These are phyloP conservation scores for Colletotrichum sp. DNA, from an alignment of 2,329 filamentous ascomycete genomes.

Conservation along the genomic window DNA sequence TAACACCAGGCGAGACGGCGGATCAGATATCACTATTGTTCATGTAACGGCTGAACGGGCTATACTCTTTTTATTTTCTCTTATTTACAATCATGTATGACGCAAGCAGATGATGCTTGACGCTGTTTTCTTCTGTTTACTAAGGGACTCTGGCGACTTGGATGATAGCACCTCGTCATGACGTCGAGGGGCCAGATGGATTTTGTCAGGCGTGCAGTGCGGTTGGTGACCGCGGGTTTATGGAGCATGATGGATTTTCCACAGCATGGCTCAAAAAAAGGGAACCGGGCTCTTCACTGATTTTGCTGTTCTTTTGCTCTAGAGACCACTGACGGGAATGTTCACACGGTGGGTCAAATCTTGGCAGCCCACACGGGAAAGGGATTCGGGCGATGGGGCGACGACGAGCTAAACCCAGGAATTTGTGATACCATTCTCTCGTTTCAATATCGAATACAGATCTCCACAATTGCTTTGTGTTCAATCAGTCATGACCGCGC, in stretches of 20 bases:
- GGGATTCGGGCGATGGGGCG: neutral
- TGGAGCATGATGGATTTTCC: neutral
- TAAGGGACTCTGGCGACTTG: neutral
- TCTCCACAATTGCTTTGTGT: neutral
- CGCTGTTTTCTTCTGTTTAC: neutral
- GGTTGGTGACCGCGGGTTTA: neutral
- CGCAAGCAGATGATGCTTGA: neutral
- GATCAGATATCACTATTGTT: constrained; percentile 1
- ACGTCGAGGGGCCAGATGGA: neutral
- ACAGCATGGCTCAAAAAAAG: neutral
- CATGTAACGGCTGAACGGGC: neutral
- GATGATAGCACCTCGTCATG: neutral
- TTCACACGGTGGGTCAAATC: neutral
- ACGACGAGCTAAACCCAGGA: neutral
- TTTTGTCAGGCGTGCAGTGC: neutral
- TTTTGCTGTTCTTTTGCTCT: neutral
- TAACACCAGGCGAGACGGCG: neutral
- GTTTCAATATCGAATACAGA: neutral
- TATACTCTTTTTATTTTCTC: neutral
- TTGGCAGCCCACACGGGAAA: neutral
- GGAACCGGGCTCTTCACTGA: neutral
- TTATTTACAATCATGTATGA: neutral
- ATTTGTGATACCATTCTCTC: constrained; percentile 12
- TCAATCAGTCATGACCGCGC: neutral
- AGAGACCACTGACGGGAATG: neutral